Evolutionary conservation across 805 yeast genomes (phyloP).

Genomic region (Scheffersomyces amazonensis): DNA sequence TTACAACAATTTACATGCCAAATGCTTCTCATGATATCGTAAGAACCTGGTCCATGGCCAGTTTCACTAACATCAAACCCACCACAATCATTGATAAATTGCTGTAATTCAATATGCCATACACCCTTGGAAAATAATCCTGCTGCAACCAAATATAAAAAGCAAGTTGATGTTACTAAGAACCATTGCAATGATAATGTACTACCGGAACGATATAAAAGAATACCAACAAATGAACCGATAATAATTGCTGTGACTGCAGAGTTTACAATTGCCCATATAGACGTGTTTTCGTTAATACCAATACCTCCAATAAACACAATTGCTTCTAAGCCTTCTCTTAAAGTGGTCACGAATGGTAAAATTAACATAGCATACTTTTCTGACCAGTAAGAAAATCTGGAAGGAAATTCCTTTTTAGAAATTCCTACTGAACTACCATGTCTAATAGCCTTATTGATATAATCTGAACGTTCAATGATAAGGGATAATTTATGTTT

Average conservation of each 20-base stretch:
- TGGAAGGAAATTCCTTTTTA: constrained; percentile 6
- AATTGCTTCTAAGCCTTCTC: constrained; percentile 44
- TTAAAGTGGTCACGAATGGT: constrained; percentile 38
- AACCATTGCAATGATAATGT: constrained; percentile 41
- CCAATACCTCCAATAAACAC: constrained; percentile 44
- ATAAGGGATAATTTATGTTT: constrained; percentile 31
- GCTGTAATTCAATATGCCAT: constrained; percentile 42
- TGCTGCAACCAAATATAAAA: constrained; percentile 42
- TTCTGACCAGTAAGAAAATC: constrained; percentile 17
- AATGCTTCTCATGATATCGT: constrained; percentile 36
- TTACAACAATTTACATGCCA: constrained; percentile 50
- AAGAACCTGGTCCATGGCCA: constrained; percentile 46
- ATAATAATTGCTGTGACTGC: constrained; percentile 23
- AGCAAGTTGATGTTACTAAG: constrained; percentile 35
- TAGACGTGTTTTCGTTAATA: constrained; percentile 29
- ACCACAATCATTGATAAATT: constrained; percentile 35
- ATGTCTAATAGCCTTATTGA: constrained; percentile 8
- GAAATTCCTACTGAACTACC: background rate
- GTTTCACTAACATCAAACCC: constrained; percentile 43
- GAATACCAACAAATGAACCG: constrained; percentile 32
- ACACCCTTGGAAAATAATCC: constrained; percentile 44
- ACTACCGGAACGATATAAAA: constrained; percentile 40
- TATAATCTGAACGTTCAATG: constrained; percentile 19
- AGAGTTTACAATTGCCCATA: constrained; percentile 29
- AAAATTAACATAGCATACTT: constrained; percentile 28